Percentiles rank a stretch among this genome's conserved stretches.
These are phyloP conservation scores for Pythium myriotylum DNA, from an alignment of 352 stramenopile genomes.

Conservation along the genomic window DNA sequence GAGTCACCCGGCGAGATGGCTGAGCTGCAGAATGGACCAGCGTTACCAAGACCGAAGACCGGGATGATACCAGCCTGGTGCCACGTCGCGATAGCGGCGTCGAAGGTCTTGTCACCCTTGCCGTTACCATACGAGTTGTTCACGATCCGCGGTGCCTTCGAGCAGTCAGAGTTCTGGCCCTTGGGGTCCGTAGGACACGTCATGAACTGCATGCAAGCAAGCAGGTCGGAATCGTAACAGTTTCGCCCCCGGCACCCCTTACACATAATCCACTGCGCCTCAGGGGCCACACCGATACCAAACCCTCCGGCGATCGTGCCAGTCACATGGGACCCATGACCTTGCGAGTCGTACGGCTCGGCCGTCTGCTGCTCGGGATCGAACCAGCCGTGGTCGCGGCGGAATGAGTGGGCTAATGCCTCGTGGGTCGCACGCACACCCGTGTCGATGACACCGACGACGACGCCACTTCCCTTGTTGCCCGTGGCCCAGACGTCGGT, in stretches of 20 bases:
- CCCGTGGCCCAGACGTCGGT: conserved; percentile 29
- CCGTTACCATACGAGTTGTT: conserved; percentile 30
- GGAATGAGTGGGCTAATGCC: conserved; percentile 16
- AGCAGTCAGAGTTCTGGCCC: conserved; percentile 12
- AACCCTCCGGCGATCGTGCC: conserved; percentile 19
- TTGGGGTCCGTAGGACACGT: conserved; percentile 27
- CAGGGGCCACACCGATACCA: conserved; percentile 20
- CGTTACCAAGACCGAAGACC: conserved; percentile 27
- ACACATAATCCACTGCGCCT: conserved; percentile 17
- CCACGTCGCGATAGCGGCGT: conserved; percentile 21
- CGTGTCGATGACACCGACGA: conserved; percentile 35
- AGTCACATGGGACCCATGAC: conserved; percentile 29
- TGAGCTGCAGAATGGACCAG: conserved; percentile 15
- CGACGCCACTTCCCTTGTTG: conserved; percentile 27
- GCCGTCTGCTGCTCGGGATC: conserved; percentile 25
- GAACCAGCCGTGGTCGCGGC: conserved; percentile 24
- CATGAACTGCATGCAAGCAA: conserved; percentile 36
- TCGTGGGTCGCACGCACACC: conserved; percentile 33
- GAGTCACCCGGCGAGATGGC: conserved; percentile 25
- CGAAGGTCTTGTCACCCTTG: conserved; percentile 17
- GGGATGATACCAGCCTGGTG: conserved; percentile 30
- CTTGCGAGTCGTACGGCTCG: conserved; percentile 26
- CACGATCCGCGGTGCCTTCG: conserved; percentile 24
- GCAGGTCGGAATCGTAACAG: conserved; percentile 23
- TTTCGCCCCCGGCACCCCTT: not conserved